A percentile compares a stretch with the other conserved stretches of the same genome.
phyloP scores from a whole-genome alignment of 805 yeast genomes.

The Candida pseudoglaebosa region DNA sequence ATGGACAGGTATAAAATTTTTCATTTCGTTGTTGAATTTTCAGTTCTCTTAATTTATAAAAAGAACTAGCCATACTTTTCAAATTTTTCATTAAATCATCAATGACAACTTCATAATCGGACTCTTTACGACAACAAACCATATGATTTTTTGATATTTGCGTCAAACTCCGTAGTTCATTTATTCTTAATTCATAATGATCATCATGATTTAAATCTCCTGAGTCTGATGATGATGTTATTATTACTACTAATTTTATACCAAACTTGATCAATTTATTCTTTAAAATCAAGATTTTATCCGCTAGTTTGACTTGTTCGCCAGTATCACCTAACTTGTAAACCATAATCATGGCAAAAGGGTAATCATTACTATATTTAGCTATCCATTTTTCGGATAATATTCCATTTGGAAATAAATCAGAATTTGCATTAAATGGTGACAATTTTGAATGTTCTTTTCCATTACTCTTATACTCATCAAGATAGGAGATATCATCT shows the following conservation, averaged over 20 bases:
- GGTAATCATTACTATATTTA: slow-evolving; percentile 27
- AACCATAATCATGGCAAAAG: slow-evolving; percentile 28
- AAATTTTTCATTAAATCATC: slow-evolving; percentile 27
- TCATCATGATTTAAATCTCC: slow-evolving; percentile 8
- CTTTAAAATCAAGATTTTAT: slow-evolving; percentile 12
- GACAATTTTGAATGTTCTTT: slow-evolving; percentile 27
- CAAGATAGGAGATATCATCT: slow-evolving; percentile 5
- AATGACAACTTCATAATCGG: slow-evolving; percentile 29
- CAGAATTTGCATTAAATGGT: slow-evolving; percentile 33
- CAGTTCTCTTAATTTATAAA: slow-evolving; percentile 29
- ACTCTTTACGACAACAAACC: slow-evolving; percentile 26
- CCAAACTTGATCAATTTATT: slow-evolving; percentile 8
- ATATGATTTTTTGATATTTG: slow-evolving; percentile 25
- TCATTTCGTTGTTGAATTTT: slow-evolving; percentile 30
- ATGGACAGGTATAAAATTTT: slow-evolving; percentile 36
- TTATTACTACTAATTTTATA: slow-evolving; percentile 11
- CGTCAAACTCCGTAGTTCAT: slow-evolving; percentile 23
- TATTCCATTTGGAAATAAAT: slow-evolving; percentile 26
- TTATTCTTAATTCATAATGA: slow-evolving; percentile 20
- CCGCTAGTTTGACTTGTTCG: slow-evolving; percentile 13
- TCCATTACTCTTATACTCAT: slow-evolving; percentile 2
- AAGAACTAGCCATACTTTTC: slow-evolving; percentile 26
- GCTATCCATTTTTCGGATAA: slow-evolving; percentile 31
- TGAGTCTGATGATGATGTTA: slow-evolving; percentile 10
- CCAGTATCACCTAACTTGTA: slow-evolving; percentile 14